A percentile compares a stretch with the other conserved stretches of the same genome.
Evolutionary conservation across 2,329 filamentous ascomycete genomes (phyloP).

Genomic region (Penicillium sp.): DNA sequence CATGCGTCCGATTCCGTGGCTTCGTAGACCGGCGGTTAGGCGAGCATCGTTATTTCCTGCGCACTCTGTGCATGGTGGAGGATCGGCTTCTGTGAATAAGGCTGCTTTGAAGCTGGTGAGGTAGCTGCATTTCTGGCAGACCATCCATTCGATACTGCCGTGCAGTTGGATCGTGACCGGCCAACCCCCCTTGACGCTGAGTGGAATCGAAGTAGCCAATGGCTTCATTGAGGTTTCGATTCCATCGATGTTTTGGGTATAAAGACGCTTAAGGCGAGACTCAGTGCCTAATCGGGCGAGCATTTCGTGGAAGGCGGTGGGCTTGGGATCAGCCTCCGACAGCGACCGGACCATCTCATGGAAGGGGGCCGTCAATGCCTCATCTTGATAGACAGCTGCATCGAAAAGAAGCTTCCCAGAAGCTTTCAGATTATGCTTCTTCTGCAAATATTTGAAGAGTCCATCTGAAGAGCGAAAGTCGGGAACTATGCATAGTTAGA

Average conservation of each 20-base stretch:
- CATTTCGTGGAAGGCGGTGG: conserved; percentile 89
- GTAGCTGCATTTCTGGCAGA: conserved; percentile 85
- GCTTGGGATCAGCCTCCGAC: conserved; percentile 68
- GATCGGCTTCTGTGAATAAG: conserved; percentile 77
- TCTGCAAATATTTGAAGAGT: conserved; percentile 79
- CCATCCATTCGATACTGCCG: conserved; percentile 91
- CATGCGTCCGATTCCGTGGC: conserved; percentile 85
- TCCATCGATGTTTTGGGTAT: conserved; percentile 95
- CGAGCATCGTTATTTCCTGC: conserved; percentile 71
- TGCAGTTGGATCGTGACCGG: conserved; percentile 90
- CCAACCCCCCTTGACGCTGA: conserved; percentile 85
- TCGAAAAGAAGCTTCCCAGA: conserved; percentile 97
- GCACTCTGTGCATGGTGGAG: conserved; percentile 75
- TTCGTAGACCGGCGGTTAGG: conserved; percentile 76
- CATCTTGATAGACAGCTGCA: conserved; percentile 93
- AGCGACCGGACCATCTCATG: conserved; percentile 94
- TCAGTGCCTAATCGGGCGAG: conserved; percentile 85
- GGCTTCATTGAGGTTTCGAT: conserved; percentile 82
- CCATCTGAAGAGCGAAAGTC: conserved; percentile 92
- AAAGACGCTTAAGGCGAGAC: conserved; percentile 80
- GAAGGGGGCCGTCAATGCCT: conserved; percentile 81
- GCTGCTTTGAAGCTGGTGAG: conserved; percentile 71
- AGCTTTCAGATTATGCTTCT: conserved; percentile 83
- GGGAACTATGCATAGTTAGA: conserved; percentile 59
- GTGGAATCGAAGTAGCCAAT: conserved; percentile 72